These are phyloP conservation scores for Podila verticillata DNA, from an alignment of 192 early-diverging fungal genomes.

Conservation along the genomic window DNA sequence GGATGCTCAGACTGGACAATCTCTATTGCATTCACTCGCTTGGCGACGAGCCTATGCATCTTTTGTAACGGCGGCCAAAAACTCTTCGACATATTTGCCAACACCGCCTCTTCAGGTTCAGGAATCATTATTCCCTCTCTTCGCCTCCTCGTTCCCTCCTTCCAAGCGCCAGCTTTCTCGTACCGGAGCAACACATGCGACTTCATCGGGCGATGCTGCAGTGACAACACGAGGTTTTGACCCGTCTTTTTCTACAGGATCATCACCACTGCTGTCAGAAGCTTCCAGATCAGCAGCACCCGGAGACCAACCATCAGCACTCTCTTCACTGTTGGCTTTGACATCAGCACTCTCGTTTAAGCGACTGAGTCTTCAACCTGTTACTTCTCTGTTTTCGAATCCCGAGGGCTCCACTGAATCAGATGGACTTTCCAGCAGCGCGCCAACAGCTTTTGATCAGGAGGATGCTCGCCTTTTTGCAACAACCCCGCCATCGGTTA, in stretches of 20 bases:
- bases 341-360: constrained; percentile 26
- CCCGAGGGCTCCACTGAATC: constrained; percentile 24
- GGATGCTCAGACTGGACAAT: constrained; percentile 25
- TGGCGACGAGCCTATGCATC: constrained; percentile 24
- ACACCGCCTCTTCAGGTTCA: constrained; percentile 11
- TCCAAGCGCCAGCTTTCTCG: not conserved
- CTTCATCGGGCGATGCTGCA: not conserved
- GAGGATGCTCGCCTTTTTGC: not conserved
- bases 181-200: not conserved
- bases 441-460: not conserved
- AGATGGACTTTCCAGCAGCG: not conserved
- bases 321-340: constrained; percentile 28
- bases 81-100: constrained; percentile 9
- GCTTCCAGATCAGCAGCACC: not conserved
- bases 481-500: not conserved
- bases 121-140: not conserved
- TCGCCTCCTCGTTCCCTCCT: not conserved
- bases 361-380: constrained; percentile 28
- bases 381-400: constrained; percentile 16
- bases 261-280: not conserved
- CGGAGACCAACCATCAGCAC: constrained; percentile 1
- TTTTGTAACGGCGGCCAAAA: constrained; percentile 3
- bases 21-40: constrained; percentile 20
- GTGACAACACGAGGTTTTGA: not conserved
- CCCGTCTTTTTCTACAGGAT: not conserved